These are phyloP conservation scores for Suhomyces terraborum DNA, from an alignment of 1,139 yeast genomes.

Conservation along the genomic window DNA sequence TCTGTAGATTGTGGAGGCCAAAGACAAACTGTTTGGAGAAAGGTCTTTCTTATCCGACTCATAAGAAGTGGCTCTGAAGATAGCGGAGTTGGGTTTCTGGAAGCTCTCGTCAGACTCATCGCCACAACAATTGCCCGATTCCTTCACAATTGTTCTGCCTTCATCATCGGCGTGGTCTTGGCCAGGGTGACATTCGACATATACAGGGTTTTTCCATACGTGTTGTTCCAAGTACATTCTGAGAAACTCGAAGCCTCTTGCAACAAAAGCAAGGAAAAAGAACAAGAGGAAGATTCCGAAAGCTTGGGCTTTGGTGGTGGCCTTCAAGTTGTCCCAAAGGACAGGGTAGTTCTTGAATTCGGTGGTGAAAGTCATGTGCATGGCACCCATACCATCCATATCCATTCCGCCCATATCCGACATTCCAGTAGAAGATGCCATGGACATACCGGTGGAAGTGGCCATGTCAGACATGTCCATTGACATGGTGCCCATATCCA, in stretches of 20 bases:
- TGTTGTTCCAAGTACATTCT: slow-evolving; percentile 65
- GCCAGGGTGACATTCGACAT: slow-evolving; percentile 18
- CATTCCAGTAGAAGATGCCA: slow-evolving; percentile 10
- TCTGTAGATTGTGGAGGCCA: slow-evolving; percentile 39
- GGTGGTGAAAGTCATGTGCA: slow-evolving; percentile 62
- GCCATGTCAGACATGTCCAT: slow-evolving; percentile 20
- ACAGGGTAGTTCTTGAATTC: slow-evolving; percentile 59
- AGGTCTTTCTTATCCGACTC: slow-evolving; percentile 8
- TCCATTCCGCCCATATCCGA: slow-evolving; percentile 33
- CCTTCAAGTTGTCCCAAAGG: slow-evolving; percentile 54
- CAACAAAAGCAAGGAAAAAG: slow-evolving; percentile 56
- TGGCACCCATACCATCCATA: slow-evolving; percentile 24
- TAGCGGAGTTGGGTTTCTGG: slow-evolving; percentile 14
- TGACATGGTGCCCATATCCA: slow-evolving; percentile 2
- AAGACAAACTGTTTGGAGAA: slow-evolving; percentile 17
- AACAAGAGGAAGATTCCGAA: slow-evolving; percentile 70
- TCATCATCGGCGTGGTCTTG: slow-evolving; percentile 10
- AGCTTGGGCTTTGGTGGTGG: slow-evolving; percentile 58
- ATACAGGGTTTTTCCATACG: slow-evolving; percentile 54
- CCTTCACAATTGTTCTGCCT: slow-evolving; percentile 15
- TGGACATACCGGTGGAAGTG: slow-evolving; percentile 15
- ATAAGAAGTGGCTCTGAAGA: slow-evolving; percentile 5
- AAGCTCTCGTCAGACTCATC: slow-evolving; percentile 16
- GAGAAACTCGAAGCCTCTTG: slow-evolving; percentile 59
- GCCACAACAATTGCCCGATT: slow-evolving; percentile 13